These are phyloP conservation scores for Xylaria sp. DNA, from an alignment of 2,329 filamentous ascomycete genomes.

Conservation along the genomic window DNA sequence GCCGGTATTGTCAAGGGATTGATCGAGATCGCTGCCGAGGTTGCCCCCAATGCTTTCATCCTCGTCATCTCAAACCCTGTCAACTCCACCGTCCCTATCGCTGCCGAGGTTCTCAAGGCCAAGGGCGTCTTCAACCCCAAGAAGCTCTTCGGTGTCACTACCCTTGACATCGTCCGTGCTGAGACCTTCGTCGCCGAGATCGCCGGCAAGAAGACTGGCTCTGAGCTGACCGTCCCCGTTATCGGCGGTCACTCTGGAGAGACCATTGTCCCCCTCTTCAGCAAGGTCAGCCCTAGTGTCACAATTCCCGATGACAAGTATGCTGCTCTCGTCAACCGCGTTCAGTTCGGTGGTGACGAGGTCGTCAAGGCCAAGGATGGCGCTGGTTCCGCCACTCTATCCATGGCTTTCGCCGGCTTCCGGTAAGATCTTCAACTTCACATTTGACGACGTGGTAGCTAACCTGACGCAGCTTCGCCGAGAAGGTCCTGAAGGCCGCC, in stretches of 20 bases:
- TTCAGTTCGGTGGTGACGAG: constrained; percentile 98
- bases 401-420: constrained; percentile 95
- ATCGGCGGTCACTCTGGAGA: constrained; percentile 97
- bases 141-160: constrained; percentile 98
- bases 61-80: constrained; percentile 99
- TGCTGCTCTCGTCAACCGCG: constrained; percentile 87
- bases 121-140: constrained; percentile 93
- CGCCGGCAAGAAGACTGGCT: constrained; percentile 79
- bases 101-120: constrained; percentile 93
- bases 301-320: constrained; percentile 88
- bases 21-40: constrained; percentile 84
- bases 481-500: constrained; percentile 87
- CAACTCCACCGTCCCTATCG: constrained; percentile 98
- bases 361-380: constrained; percentile 95
- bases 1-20: constrained; percentile 96
- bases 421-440: constrained; percentile 60
- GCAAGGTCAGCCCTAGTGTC: constrained; percentile 80
- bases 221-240: constrained; percentile 85
- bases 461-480: constrained; percentile 72
- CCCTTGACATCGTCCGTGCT: constrained; percentile 95
- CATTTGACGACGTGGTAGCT: constrained; percentile 6
- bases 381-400: constrained; percentile 86
- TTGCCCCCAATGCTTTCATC: constrained; percentile 90
- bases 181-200: constrained; percentile 94
- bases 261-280: constrained; percentile 98